phyloP scores from a whole-genome alignment of 192 early-diverging fungal species.

The Coemansia sp. region DNA sequence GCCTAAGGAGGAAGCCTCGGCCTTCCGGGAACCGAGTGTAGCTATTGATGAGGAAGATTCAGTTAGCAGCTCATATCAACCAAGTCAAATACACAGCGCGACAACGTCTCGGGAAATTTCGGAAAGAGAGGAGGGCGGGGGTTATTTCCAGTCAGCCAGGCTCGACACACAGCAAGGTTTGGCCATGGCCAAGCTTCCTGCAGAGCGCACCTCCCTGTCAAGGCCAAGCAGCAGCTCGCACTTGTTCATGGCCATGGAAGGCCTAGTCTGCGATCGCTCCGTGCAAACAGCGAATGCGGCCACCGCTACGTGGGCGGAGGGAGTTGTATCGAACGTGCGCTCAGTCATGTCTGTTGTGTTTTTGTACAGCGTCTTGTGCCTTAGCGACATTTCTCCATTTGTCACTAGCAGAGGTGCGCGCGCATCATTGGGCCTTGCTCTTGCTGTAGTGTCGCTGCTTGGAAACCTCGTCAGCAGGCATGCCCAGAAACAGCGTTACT shows the following conservation, averaged over 20 bases:
- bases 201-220: background rate
- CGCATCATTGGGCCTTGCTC: background rate
- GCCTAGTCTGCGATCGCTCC: background rate
- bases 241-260: background rate
- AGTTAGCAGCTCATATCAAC: no score
- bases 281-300: conserved; percentile 1
- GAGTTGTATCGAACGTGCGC: conserved; percentile 19
- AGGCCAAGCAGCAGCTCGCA: conserved; percentile 4
- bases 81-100: background rate
- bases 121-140: background rate
- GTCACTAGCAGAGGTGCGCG: background rate
- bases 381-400: conserved; percentile 1
- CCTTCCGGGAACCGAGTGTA: background rate
- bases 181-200: background rate
- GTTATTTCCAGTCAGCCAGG: background rate
- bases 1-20: background rate
- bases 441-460: conserved; percentile 10
- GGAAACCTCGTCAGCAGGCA: conserved; percentile 18
- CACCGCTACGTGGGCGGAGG: conserved; percentile 20
- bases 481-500: conserved; percentile 4
- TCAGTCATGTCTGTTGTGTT: conserved; percentile 24
- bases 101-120: background rate
- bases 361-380: conserved; percentile 16
- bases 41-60: background rate
- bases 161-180: background rate